These are phyloP conservation scores for Pestalotiopsis sp. DNA, from an alignment of 2,329 filamentous ascomycete genomes.

Conservation along the genomic window DNA sequence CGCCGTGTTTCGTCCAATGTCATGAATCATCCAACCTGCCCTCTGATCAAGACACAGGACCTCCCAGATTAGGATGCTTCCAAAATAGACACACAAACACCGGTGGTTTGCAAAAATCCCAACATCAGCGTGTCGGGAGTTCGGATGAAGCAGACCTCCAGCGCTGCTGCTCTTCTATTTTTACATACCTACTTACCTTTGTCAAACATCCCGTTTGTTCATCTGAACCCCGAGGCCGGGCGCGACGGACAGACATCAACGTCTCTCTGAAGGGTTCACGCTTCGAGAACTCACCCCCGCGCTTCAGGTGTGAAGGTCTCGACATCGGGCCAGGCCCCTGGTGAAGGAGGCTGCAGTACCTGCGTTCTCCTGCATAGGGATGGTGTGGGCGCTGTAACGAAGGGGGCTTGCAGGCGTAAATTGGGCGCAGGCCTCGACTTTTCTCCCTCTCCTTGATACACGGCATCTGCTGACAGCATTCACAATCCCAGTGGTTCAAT, in stretches of 20 bases:
- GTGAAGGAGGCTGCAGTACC: background rate
- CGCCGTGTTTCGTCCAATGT: slow-evolving; percentile 1
- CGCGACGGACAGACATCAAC: background rate
- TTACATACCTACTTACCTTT: background rate
- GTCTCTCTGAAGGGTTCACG: background rate
- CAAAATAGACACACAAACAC: background rate
- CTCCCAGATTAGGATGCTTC: slow-evolving; percentile 1
- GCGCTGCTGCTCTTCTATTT: background rate
- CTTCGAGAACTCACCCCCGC: background rate
- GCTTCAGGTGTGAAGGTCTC: slow-evolving; percentile 3
- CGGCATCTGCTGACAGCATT: background rate
- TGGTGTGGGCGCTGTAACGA: background rate
- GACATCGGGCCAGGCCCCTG: background rate
- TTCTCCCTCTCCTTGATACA: background rate
- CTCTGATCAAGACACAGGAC: background rate
- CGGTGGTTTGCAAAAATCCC: background rate
- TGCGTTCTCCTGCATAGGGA: background rate
- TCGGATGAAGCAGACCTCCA: background rate
- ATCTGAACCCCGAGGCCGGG: background rate
- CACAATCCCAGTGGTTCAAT: background rate
- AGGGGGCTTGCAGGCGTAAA: background rate
- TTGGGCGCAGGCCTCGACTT: background rate
- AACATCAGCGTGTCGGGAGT: background rate
- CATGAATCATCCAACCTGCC: background rate
- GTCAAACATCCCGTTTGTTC: background rate